Base-by-base conservation (phyloP, 225 moss, liverwort and hornwort species). In the Rhytidiadelphus loreus region DNA sequence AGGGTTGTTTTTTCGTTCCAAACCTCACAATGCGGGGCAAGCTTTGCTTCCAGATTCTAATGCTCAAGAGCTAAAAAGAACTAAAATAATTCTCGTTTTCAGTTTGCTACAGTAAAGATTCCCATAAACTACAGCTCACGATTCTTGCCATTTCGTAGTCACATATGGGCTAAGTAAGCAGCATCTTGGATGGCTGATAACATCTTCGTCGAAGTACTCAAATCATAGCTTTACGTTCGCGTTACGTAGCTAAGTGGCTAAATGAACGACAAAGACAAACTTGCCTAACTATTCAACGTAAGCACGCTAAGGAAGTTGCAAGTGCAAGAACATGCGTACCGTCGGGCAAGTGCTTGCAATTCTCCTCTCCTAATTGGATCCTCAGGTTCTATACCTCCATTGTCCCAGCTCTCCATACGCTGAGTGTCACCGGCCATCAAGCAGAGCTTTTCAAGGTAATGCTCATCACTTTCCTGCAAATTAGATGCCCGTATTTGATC, bases 321-420 rank as follows among this genome's bases (percentile, higher is more conserved):
- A 16, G 53, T 63, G 90, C n/a, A 39, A 75, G 76, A 86, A 35
- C 22, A 87, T 44, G 86, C 92, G 61, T 89, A 97, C 97, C 97
- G 94, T 85, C 97, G 95, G 80, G 93, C 93, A 77, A 96, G 90
- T 16, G 97, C 97, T 91, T 96, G 95, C 83, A 97, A 87, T 92
- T 97, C 97, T 75, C 93, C 97, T 83, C 61, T 96, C 80, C 96
- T 93, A 82, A 96, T 73, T 37, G 91, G 91, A 66, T 94, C 93
- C 56, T 92, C 95, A 26, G 97, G 96, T 87, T 96, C 97, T 74
- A 90, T 85, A 77, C 94, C 88, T 68, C 96, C 97, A 90, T 97
- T 97, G 44, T 95, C 78, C 97, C 96, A 97, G 77, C 26, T 87
- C 63, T 92, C 91, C 95, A 97, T 93, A 62, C 92, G 89, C 53